Evolutionary conservation across 1,139 yeast species (phyloP), one percentile per base, ranked within the genome.

Genomic region (Yamadazyma atlantica): DNA sequence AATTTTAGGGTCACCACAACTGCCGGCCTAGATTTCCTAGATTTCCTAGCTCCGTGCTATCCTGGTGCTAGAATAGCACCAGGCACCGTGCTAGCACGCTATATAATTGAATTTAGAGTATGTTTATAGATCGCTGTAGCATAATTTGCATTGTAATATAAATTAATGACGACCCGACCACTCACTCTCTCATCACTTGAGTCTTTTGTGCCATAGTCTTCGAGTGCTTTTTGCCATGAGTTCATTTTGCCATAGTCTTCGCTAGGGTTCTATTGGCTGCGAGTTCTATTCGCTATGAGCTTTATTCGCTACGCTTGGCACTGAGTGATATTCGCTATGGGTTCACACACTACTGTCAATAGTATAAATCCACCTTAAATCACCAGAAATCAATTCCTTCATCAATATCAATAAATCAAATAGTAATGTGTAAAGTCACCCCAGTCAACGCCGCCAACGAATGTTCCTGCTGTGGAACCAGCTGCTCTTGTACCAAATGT

Each of bases 401-500:
- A n/a, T n/a, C n/a, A n/a, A n/a, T n/a, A n/a, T n/a, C n/a, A 7
- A 19, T 19, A 19, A 9, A 19, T 19, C 6, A 19, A 6, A 19
- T 7, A 19, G 11, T 23, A n/a, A n/a, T 10, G 11, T 23, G 12
- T 23, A 23, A 23, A 23, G 5, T n/a, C 12, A 8, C 6, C 11
- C 30, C 30, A 26, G 37, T 25, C 2, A 34, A 11, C 16, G 34
- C 19, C 32, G 38, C 30, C 32, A 32, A 30, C 8, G 33, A 28
- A 11, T 36, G 36, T 19, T 19, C 38, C 15, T 36, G 38, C 10
- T 34, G 38, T 29, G 36, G 33, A 3, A 19, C 23, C 23, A 28
- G 33, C 13, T 35, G 41, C 25, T 29, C 33, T 23, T 38, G 45
- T 23, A 19, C 14, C 9, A 21, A 23, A 7, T 39, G 42, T 28